phyloP scores from a whole-genome alignment of 148 eudicot species.

The Chenopodium formosanum region DNA sequence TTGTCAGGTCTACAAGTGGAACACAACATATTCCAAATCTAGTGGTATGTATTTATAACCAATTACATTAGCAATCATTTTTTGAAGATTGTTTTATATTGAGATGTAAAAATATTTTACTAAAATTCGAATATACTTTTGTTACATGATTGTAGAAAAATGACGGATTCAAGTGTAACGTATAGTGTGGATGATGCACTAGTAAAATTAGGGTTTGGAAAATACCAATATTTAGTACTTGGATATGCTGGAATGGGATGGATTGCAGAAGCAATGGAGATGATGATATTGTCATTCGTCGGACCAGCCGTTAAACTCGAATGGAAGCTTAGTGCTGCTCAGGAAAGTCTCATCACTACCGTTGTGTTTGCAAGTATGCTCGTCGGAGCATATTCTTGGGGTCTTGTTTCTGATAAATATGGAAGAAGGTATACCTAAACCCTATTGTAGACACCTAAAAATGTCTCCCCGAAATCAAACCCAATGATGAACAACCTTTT shows the following conservation, averaged over 20 bases:
- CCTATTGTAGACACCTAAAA: too few species aligned
- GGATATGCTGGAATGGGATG: slow-evolving; percentile 17
- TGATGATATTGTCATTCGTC: slow-evolving; percentile 10
- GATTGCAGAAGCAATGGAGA: slow-evolving; percentile 17
- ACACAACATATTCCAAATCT: too few species aligned
- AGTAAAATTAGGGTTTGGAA: not conserved
- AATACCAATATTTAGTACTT: not conserved
- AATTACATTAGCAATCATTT: too few species aligned
- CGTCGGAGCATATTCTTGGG: slow-evolving; percentile 13
- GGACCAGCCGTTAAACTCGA: not conserved
- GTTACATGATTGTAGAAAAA: not conserved
- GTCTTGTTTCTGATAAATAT: slow-evolving; percentile 14
- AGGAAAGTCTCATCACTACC: not conserved
- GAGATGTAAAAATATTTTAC: too few species aligned
- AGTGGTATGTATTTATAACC: too few species aligned
- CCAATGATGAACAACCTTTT: too few species aligned
- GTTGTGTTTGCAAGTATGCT: slow-evolving; percentile 13
- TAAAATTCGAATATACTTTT: not conserved
- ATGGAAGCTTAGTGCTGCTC: not conserved
- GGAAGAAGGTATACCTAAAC: slow-evolving; percentile 4
- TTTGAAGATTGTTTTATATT: too few species aligned
- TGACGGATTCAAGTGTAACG: not conserved
- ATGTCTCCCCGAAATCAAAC: too few species aligned
- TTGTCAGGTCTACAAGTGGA: too few species aligned
- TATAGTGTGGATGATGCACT: slow-evolving; percentile 8